Conservation (phyloP, 345 rosid species). For the Acer campestre region DNA sequence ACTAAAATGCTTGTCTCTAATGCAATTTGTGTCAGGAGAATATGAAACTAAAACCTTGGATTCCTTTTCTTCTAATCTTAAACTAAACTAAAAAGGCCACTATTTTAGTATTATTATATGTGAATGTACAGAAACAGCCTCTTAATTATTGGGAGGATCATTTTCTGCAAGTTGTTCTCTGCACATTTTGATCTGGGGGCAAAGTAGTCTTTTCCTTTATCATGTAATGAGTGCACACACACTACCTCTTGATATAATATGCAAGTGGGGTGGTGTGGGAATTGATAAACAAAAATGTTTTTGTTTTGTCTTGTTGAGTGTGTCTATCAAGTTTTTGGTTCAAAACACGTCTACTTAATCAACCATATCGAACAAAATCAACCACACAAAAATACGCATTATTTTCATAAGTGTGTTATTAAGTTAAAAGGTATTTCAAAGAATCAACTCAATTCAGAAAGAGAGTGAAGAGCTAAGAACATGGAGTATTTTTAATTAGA, state of each 20-base stretch:
- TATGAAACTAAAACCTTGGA: conserved; percentile 51
- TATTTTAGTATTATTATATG: not conserved
- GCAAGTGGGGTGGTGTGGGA: conserved; percentile 13
- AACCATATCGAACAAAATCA: too few species aligned
- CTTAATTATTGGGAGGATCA: conserved; percentile 12
- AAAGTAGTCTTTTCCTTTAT: conserved; percentile 4
- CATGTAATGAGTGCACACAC: conserved; percentile 23
- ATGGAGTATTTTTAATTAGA: too few species aligned
- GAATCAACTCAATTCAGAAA: too few species aligned
- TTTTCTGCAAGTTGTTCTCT: too few species aligned
- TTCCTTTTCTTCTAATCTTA: conserved; percentile 38
- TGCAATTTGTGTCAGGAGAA: conserved; percentile 45
- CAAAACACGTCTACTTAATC: too few species aligned
- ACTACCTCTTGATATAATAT: not conserved
- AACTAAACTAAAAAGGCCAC: conserved; percentile 9
- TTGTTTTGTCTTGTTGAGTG: too few species aligned
- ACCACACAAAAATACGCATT: too few species aligned
- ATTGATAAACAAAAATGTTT: too few species aligned
- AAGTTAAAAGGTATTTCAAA: too few species aligned
- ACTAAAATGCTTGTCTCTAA: conserved; percentile 47
- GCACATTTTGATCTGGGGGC: conserved; percentile 17
- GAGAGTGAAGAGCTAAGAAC: too few species aligned
- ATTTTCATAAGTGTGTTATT: too few species aligned
- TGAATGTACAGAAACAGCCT: conserved; percentile 14
- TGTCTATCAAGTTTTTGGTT: too few species aligned